phyloP scores from a whole-genome alignment of 306 rosid species.

The Cicer bijugum region DNA sequence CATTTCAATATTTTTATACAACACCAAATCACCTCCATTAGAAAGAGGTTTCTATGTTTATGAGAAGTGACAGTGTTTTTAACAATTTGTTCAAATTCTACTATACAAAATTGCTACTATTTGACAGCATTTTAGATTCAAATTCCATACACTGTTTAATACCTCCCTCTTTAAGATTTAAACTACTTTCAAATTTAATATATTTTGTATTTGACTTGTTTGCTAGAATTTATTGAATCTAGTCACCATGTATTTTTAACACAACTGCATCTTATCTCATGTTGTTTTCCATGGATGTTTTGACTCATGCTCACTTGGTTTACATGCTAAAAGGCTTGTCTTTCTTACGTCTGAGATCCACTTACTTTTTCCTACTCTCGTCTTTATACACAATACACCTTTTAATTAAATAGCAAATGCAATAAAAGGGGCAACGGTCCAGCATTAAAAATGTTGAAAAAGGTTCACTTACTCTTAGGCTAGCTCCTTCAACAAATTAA shows the following conservation, averaged over 20 bases:
- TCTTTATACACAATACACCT: conserved; percentile 34
- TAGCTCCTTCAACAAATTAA: conserved; percentile 9
- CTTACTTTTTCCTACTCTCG: conserved; percentile 39
- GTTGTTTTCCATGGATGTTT: conserved; percentile 39
- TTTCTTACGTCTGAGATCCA: conserved; percentile 44
- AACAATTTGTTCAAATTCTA: too few species aligned
- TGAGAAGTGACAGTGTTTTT: not conserved
- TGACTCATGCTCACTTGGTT: conserved; percentile 20
- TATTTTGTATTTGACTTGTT: conserved; percentile 34
- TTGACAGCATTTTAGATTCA: too few species aligned
- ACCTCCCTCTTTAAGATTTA: conserved; percentile 9
- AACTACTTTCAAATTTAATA: conserved; percentile 34
- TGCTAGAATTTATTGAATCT: conserved; percentile 40
- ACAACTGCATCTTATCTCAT: conserved; percentile 33
- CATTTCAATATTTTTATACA: too few species aligned
- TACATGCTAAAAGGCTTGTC: conserved; percentile 19
- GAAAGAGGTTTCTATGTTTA: not conserved
- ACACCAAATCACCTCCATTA: too few species aligned
- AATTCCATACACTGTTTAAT: too few species aligned
- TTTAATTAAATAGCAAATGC: conserved; percentile 31
- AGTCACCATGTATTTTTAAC: conserved; percentile 39
- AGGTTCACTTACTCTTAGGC: conserved; percentile 22
- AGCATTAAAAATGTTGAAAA: conserved; percentile 15
- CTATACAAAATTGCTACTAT: too few species aligned
- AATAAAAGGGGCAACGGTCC: conserved; percentile 9